Evolutionary conservation across 768 basidiomycete species (phyloP).

Genomic region (Rhizopogon vulgaris): DNA sequence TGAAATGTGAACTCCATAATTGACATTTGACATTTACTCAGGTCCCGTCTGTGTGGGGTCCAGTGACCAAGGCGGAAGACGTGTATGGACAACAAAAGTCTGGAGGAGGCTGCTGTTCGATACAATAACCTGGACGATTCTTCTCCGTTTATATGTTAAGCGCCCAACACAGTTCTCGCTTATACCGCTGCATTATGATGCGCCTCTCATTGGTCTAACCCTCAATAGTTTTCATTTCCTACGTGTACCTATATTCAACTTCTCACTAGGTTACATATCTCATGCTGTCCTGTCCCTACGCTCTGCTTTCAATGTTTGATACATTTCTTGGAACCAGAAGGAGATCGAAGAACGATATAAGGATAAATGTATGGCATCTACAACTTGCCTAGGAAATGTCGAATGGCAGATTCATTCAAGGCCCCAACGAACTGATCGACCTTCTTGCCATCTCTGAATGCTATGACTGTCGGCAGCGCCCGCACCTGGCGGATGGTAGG

Average conservation of each 20-base stretch:
- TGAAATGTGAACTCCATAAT: neutral
- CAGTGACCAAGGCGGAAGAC: slow-evolving; percentile 86
- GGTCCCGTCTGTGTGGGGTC: slow-evolving; percentile 97
- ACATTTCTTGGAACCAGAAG: neutral
- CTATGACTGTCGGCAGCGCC: slow-evolving; percentile 77
- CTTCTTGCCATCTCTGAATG: slow-evolving; percentile 59
- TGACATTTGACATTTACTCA: slow-evolving; percentile 26
- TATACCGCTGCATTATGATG: slow-evolving; percentile 13
- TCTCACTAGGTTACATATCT: neutral
- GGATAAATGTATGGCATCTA: slow-evolving; percentile 7
- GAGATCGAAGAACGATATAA: neutral
- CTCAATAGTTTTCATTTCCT: neutral
- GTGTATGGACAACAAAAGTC: slow-evolving; percentile 76
- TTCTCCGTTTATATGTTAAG: slow-evolving; percentile 1
- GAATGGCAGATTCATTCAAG: slow-evolving; percentile 36
- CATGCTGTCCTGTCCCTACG: neutral
- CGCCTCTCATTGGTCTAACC: slow-evolving; percentile 5
- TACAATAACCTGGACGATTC: slow-evolving; percentile 38
- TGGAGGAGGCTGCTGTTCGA: slow-evolving; percentile 47
- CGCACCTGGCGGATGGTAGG: slow-evolving; percentile 39
- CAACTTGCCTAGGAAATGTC: slow-evolving; percentile 39
- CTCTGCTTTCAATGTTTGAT: neutral
- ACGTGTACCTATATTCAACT: slow-evolving; percentile 10
- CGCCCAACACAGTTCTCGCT: neutral
- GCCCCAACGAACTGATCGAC: slow-evolving; percentile 63